phyloP scores from a whole-genome alignment of 495 filamentous ascomycete genomes.

The Aspergillus sclerotioniger region DNA sequence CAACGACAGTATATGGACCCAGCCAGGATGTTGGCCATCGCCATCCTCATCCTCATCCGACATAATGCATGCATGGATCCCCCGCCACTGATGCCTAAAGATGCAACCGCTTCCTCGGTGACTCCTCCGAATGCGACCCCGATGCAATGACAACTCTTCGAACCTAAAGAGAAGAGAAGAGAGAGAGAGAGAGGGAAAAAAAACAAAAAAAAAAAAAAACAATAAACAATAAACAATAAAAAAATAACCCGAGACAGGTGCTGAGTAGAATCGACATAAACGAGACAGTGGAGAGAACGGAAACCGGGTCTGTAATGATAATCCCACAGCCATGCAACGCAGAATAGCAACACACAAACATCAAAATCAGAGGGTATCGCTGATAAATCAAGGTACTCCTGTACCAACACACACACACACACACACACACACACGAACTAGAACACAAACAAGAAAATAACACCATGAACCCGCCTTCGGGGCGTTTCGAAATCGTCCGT shows the following conservation, averaged over 20 bases:
- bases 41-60: background rate
- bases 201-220: too few relatives aligned
- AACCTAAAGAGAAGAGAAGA: conserved; percentile 8
- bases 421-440: conserved; percentile 2
- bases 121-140: conserved; percentile 25
- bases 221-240: too few relatives aligned
- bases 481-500: conserved; percentile 10
- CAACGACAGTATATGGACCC: background rate
- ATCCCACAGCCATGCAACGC: conserved; percentile 15
- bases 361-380: conserved; percentile 30
- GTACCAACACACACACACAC: conserved; percentile 6
- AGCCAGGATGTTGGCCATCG: background rate
- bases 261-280: conserved; percentile 6
- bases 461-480: conserved; percentile 16
- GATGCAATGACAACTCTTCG: conserved; percentile 15
- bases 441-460: conserved; percentile 17
- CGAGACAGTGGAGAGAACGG: conserved; percentile 10
- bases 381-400: conserved; percentile 17
- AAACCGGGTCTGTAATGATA: conserved; percentile 3
- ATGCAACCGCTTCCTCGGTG: conserved; percentile 22
- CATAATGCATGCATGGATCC: conserved; percentile 12
- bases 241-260: conserved; percentile 10
- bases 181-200: conserved; percentile 3
- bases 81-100: conserved; percentile 21
- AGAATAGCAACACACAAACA: conserved; percentile 16